Base-by-base conservation (phyloP, 768 basidiomycete species). In the Tricholomella constricta region DNA sequence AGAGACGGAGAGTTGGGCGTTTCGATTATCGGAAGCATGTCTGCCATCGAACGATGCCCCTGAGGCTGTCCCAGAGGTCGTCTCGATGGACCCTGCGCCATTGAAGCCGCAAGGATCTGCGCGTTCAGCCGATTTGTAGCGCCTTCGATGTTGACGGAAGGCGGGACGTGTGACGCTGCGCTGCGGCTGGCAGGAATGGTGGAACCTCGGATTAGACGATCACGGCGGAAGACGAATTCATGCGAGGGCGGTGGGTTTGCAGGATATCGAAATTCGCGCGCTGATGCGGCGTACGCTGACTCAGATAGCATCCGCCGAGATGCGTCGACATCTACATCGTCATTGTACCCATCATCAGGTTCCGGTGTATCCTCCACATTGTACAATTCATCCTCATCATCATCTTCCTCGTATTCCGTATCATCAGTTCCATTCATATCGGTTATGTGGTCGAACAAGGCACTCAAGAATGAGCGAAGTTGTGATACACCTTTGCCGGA, bases 401-500 rank as follows among this genome's bases (percentile, higher is more conserved):
- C 76, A 46, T 82, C 81, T 45, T 85, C 83, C 45, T 85, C 82
- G 55, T 85, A 85, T 58, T 88, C 85, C 1, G 81, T 85, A 59
- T 84, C 83, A 61, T 85, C 87, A 40, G 79, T 86, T 23, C 80
- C 83, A 58, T 82, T 85, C 76, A 81, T 76, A 61, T 89, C 89
- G 2, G 82, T 87, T 61, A 91, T 86, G 55, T 83, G 83, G 60
- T 86, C 85, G 65, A 87, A 90, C 12, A 89, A 68, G 53, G 88
- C 87, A 6, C 81, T 86, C 42, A 99, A 74, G 68, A 85, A 94
- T 15, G 83, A 74, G 27, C 96, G 82, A 17, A 99, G 79, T 43
- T 93, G 86, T 10, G 80, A 73, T 2, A 99, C 91, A 6, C 96
- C 95, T 59, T 86, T 86, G 19, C 94, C 92, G 10, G 96, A 98